A percentile compares a stretch with the other conserved stretches of the same genome.
phyloP scores from a whole-genome alignment of 2,329 filamentous ascomycete genomes.

The Calonectria montana region DNA sequence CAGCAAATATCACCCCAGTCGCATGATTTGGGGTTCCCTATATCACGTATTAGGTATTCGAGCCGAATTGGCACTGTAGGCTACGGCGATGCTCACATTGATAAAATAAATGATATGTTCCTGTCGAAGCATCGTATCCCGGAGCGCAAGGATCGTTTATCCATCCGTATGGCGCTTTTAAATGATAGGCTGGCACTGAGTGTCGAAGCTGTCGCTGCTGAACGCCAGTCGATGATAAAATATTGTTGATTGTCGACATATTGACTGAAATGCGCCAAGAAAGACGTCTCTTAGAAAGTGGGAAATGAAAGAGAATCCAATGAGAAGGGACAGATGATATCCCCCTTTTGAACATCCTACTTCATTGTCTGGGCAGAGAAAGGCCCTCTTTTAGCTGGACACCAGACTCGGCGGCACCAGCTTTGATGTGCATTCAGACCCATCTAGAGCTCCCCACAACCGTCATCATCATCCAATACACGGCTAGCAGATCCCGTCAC shows the following conservation, averaged over 20 bases:
- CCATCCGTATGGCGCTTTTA: slow-evolving; percentile 38
- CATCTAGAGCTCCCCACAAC: not conserved
- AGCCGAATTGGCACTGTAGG: too few species aligned
- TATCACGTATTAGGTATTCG: not conserved
- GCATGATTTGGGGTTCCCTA: slow-evolving; percentile 50
- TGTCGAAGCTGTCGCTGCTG: not conserved
- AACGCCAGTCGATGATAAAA: not conserved
- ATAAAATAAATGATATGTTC: slow-evolving; percentile 41
- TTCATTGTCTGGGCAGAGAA: not conserved
- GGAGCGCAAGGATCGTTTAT: slow-evolving; percentile 41
- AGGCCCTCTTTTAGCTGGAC: not conserved
- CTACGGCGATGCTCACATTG: slow-evolving; percentile 28
- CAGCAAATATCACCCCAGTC: slow-evolving; percentile 56
- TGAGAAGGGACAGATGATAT: not conserved
- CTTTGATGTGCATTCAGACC: slow-evolving; percentile 1
- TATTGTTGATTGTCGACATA: not conserved
- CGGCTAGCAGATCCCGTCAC: not conserved
- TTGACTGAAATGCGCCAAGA: not conserved
- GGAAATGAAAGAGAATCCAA: not conserved
- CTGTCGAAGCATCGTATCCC: slow-evolving; percentile 33
- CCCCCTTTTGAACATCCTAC: not conserved
- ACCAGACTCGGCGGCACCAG: not conserved
- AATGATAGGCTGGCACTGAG: slow-evolving; percentile 31
- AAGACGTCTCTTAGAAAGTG: too few species aligned
- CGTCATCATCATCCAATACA: not conserved